Base-by-base conservation (phyloP, 805 yeast genomes). In the Candida vartiovaarae region DNA sequence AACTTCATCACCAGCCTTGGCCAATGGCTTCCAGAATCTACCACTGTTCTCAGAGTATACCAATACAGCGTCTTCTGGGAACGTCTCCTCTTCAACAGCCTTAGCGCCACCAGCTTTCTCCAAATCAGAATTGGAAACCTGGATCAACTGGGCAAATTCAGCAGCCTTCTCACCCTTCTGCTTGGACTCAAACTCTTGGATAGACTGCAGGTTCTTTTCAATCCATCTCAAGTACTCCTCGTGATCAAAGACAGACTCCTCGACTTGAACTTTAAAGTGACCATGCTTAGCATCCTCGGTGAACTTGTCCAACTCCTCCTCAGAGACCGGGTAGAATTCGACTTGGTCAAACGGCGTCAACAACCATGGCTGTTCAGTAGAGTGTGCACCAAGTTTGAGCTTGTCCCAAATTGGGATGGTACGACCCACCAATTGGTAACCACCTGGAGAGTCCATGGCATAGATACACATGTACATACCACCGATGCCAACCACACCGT, bases 381-480 rank as follows among this genome's bases (percentile, higher is more conserved):
- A 65, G 54, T 82, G 89, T 25, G 70, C 65, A 35, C 89, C 93
- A 50, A 93, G 70, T 30, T 86, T 75, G 56, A 91, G 74, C 68
- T 88, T 90, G 63, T 91, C 99, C 99, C 99, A 91, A 55, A 91
- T 90, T 43, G 98, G 98, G 52, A 93, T 81, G 8, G 99, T 91
- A 61, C 98, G 79, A 45, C 98, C 99, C 49, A 89, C 91, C 55
- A 91, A 75, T 68, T 91, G 98, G 67, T 91, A 91, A 30, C 99
- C 99, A 67, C 99, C 99, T 39, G 99, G 99, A 26, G 96, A 88
- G 38, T 60, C 64, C 91, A 91, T 90, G 30, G 98, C 88, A 66
- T 91, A 91, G 55, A 91, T 90, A 70, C 98, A 91, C 98, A 91
- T 90, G 74, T 89, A 93, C 86, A 84, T 88, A 55, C 99, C 98